Evolutionary conservation across 768 basidiomycete species (phyloP).

Genomic region (Calvatia gigantea): DNA sequence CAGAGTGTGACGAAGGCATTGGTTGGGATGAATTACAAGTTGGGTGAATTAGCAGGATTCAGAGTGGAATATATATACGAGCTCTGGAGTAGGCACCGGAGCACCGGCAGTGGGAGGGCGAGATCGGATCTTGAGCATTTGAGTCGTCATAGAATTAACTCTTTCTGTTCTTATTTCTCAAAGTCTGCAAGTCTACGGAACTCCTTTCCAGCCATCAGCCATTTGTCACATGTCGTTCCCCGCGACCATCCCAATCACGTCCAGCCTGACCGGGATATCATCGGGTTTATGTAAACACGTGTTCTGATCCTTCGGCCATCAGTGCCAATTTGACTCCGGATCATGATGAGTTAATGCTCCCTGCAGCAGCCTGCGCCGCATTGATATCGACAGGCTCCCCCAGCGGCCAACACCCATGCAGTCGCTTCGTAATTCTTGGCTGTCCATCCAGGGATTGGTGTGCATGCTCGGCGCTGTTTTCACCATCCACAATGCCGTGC

Average conservation of each 20-base stretch:
- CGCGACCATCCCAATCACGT: conserved; percentile 7
- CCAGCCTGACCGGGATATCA: conserved; percentile 4
- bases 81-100: neutral
- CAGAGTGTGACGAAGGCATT: conserved; percentile 21
- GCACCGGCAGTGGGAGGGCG: neutral
- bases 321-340: neutral
- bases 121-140: conserved; percentile 14
- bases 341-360: neutral
- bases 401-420: too few relatives aligned
- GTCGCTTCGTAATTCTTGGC: too few relatives aligned
- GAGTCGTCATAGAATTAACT: neutral
- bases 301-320: conserved; percentile 1
- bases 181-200: neutral
- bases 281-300: conserved; percentile 7
- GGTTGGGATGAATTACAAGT: conserved; percentile 8
- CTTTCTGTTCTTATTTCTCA: neutral
- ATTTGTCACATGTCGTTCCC: conserved; percentile 7
- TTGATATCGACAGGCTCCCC: too few relatives aligned
- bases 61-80: conserved; percentile 2
- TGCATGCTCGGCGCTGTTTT: too few relatives aligned
- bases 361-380: neutral
- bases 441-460: too few relatives aligned
- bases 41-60: neutral
- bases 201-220: neutral
- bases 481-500: too few relatives aligned